Conservation (phyloP, 129 eudicot species). For the Pulicaria dysenterica region DNA sequence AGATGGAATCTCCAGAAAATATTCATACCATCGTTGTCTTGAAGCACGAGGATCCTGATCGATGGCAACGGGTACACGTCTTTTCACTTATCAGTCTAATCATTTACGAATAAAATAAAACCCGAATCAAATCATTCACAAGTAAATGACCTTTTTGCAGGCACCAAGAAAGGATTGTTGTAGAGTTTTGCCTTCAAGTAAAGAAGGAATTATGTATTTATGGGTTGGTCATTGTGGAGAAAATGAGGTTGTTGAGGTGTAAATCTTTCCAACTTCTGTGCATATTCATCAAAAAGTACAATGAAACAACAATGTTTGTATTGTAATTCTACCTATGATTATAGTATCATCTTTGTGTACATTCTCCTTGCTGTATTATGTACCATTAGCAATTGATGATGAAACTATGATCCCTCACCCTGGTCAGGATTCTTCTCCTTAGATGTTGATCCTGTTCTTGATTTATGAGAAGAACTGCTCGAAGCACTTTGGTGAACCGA, state of each 20-base stretch:
- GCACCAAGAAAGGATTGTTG: slow-evolving; percentile 91
- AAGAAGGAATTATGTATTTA: slow-evolving; percentile 46
- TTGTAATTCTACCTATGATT: slow-evolving; percentile 3
- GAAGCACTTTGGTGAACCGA: slow-evolving; percentile 23
- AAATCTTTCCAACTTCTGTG: slow-evolving; percentile 21
- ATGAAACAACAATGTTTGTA: too few relatives aligned
- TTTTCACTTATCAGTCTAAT: neutral
- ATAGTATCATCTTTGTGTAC: too few relatives aligned
- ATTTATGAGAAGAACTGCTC: slow-evolving; percentile 25
- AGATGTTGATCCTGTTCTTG: slow-evolving; percentile 25
- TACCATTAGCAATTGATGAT: too few relatives aligned
- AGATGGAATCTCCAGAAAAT: slow-evolving; percentile 54
- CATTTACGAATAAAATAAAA: neutral
- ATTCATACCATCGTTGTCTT: slow-evolving; percentile 56
- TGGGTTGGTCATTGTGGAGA: slow-evolving; percentile 69
- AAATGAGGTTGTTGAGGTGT: slow-evolving; percentile 60
- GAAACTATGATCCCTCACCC: too few relatives aligned
- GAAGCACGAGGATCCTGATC: slow-evolving; percentile 49
- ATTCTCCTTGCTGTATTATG: too few relatives aligned
- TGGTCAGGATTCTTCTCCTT: slow-evolving; percentile 10
- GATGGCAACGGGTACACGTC: slow-evolving; percentile 66
- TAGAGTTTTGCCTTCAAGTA: slow-evolving; percentile 59
- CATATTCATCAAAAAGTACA: neutral
- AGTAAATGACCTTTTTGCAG: slow-evolving; percentile 32
- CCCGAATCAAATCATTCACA: neutral